Conservation (phyloP, 208 protist species). For the Acanthamoeba rhysodes region DNA sequence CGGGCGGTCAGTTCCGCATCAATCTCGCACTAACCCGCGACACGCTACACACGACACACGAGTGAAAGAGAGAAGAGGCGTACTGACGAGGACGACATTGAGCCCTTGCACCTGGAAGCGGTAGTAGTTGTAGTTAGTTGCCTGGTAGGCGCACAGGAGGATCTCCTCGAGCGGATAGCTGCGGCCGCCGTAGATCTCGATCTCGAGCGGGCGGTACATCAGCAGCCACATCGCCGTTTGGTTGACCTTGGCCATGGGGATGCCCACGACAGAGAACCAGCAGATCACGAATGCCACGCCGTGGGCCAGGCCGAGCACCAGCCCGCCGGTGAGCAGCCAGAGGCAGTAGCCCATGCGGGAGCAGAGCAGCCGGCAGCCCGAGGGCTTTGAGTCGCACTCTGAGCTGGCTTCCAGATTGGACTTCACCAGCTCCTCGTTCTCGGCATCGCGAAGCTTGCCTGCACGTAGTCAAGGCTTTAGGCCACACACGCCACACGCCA, state of each 20-base stretch:
- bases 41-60: background rate
- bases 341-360: background rate
- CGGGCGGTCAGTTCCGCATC: background rate
- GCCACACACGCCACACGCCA: no score
- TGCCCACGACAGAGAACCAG: slow-evolving; percentile 85
- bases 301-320: slow-evolving; percentile 68
- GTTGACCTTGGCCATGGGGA: slow-evolving; percentile 86
- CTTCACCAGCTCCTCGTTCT: no score
- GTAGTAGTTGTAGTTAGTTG: slow-evolving; percentile 85
- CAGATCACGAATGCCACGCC: slow-evolving; percentile 62
- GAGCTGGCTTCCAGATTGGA: no score
- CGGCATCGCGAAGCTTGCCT: no score
- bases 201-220: background rate
- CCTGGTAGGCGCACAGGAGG: slow-evolving; percentile 10
- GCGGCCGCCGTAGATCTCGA: background rate
- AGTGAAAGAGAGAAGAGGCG: background rate
- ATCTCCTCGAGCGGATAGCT: slow-evolving; percentile 5
- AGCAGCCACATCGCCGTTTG: background rate
- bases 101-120: slow-evolving; percentile 84
- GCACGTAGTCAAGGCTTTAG: no score
- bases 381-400: background rate
- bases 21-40: background rate
- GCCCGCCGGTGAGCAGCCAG: background rate
- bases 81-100: slow-evolving; percentile 86
- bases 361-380: background rate